Evolutionary conservation across 2,329 filamentous ascomycete species (phyloP).

Genomic region (Epichloe sp.): DNA sequence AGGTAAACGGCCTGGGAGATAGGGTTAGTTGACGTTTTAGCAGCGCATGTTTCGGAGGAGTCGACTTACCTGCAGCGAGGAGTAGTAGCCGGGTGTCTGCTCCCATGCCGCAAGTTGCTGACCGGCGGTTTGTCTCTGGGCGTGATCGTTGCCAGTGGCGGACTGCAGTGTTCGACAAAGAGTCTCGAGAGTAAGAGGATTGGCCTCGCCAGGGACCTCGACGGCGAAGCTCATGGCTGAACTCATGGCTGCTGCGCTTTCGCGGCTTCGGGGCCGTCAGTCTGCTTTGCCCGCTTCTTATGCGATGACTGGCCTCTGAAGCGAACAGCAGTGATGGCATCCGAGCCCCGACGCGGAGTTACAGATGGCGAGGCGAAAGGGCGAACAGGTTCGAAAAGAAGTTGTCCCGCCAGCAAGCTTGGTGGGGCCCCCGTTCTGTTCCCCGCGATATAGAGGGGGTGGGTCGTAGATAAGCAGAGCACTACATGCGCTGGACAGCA

Average conservation of each 20-base stretch:
- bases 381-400: neutral
- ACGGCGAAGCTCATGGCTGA: conserved; percentile 56
- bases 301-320: neutral
- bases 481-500: too few species aligned
- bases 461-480: neutral
- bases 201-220: conserved; percentile 73
- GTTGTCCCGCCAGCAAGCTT: neutral
- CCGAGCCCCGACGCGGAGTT: neutral
- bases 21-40: neutral
- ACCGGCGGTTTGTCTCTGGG: conserved; percentile 51
- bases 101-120: conserved; percentile 66
- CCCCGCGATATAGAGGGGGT: neutral
- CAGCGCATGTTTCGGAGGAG: neutral
- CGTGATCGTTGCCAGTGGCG: conserved; percentile 48
- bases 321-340: neutral
- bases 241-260: conserved; percentile 36
- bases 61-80: conserved; percentile 48
- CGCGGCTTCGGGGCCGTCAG: neutral
- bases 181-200: conserved; percentile 49
- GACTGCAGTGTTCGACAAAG: conserved; percentile 51
- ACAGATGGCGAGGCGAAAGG: neutral
- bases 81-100: conserved; percentile 50
- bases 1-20: conserved; percentile 58
- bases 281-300: neutral
- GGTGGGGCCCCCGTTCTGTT: neutral